phyloP scores from a whole-genome alignment of 1,139 yeast species.

The Kurtzmaniella natalensis region DNA sequence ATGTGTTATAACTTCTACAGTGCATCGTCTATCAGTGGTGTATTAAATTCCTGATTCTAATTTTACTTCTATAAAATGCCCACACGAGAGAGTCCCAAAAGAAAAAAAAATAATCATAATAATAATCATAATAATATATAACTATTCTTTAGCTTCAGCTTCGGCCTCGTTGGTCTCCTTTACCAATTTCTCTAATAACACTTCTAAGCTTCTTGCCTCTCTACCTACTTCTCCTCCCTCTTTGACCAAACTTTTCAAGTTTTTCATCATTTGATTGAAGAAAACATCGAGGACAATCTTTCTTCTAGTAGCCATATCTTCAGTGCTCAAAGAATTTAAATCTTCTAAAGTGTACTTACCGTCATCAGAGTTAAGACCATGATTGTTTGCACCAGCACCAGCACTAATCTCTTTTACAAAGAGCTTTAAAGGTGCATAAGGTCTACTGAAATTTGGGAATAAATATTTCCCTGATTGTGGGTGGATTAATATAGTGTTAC shows the following conservation, averaged over 20 bases:
- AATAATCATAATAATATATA: too few relatives aligned
- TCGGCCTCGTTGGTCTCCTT: too few relatives aligned
- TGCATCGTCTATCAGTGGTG: too few relatives aligned
- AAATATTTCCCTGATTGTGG: slow-evolving; percentile 48
- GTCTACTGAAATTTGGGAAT: slow-evolving; percentile 52
- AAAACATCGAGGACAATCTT: slow-evolving; percentile 54
- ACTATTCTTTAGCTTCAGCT: too few relatives aligned
- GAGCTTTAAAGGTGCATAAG: slow-evolving; percentile 55
- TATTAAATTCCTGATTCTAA: too few relatives aligned
- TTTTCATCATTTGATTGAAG: slow-evolving; percentile 42
- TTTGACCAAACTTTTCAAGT: slow-evolving; percentile 48
- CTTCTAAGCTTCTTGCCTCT: slow-evolving; percentile 41
- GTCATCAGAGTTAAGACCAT: slow-evolving; percentile 16
- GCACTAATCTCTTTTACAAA: slow-evolving; percentile 36
- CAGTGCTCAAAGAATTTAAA: slow-evolving; percentile 33
- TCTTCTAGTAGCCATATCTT: slow-evolving; percentile 63
- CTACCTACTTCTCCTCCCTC: slow-evolving; percentile 79
- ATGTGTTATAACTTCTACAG: too few relatives aligned
- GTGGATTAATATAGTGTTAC: slow-evolving; percentile 24
- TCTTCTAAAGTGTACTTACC: slow-evolving; percentile 26
- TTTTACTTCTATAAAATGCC: too few relatives aligned
- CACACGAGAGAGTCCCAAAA: too few relatives aligned
- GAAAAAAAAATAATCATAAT: too few relatives aligned
- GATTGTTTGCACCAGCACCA: slow-evolving; percentile 5
- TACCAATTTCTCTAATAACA: slow-evolving; percentile 13